Evolutionary conservation across 805 yeast species (phyloP).

Genomic region (Phaffomyces opuntiae): DNA sequence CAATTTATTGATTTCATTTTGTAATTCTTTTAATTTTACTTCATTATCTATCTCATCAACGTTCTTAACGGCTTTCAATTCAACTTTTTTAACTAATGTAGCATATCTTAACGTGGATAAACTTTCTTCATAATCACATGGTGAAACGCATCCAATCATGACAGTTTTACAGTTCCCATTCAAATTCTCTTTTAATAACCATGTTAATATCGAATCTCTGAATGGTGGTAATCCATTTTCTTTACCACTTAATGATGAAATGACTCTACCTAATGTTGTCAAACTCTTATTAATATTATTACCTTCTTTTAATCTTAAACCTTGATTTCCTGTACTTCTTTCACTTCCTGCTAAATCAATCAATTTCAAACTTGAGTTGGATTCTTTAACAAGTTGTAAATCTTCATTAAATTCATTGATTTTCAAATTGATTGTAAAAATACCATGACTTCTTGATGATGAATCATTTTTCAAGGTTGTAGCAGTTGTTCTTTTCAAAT

Average conservation of each 20-base stretch:
- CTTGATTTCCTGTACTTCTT: conserved; percentile 58
- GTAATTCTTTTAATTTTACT: conserved; percentile 12
- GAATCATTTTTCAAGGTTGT: conserved; percentile 65
- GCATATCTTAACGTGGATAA: conserved; percentile 74
- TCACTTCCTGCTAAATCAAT: conserved; percentile 87
- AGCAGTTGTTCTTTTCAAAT: conserved; percentile 55
- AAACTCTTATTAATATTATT: conserved; percentile 70
- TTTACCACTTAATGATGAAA: conserved; percentile 41
- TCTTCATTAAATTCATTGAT: conserved; percentile 42
- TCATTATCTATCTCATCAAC: conserved; percentile 17
- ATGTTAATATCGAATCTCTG: conserved; percentile 69
- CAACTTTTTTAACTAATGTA: conserved; percentile 63
- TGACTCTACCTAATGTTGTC: conserved; percentile 71
- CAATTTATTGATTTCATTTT: conserved; percentile 14
- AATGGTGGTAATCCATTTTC: conserved; percentile 23
- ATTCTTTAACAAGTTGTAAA: conserved; percentile 38
- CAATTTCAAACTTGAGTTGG: conserved; percentile 53
- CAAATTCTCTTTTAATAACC: conserved; percentile 65
- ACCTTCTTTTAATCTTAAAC: conserved; percentile 64
- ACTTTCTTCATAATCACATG: conserved; percentile 73
- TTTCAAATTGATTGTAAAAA: conserved; percentile 53
- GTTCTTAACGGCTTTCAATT: conserved; percentile 51
- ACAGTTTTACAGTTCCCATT: conserved; percentile 87
- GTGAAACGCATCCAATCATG: conserved; percentile 82
- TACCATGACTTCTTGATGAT: conserved; percentile 79